Base-by-base conservation (phyloP, 306 rosid genomes). In the Acacia crassicarpa region DNA sequence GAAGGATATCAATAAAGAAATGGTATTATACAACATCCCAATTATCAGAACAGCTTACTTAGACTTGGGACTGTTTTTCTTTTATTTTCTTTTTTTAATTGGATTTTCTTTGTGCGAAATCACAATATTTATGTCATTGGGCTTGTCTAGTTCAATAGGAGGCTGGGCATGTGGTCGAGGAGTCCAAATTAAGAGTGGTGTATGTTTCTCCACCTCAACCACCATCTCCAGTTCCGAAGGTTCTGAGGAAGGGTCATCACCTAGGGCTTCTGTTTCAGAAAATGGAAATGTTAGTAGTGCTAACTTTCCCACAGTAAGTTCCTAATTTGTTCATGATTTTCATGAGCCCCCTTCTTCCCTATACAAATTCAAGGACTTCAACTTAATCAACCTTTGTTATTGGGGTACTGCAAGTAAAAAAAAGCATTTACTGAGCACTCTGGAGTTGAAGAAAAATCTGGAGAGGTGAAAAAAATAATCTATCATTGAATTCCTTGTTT, bases 201-300 rank as follows among this genome's bases (percentile, higher is more conserved):
- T 95, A 95, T 83, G 91, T 91, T 73, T 70, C 98, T 85, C 98
- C 98, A 53, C 96, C 94, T 69, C 98, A 91, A 63, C 98, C 99
- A 41, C 98, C 99, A 62, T 95, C 99, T 86, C 99, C 99, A 0
- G 99, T 95, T 14, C 91, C 14, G 99, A 95, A 89, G 99, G 92
- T 78, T 95, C 99, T 12, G 99, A 95, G 78, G 99, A 95, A 88
- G 98, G 96, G 43, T 95, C 97, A 30, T 95, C 99, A 13, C 99
- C 99, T 6, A 93, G 94, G 85, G 97, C 86, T 83, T 93, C 91
- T 78, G 58, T 92, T 84, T 88, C 97, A 8, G 99, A 95, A 84
- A 95, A 95, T 85, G 95, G 97, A 83, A 90, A 87, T 80, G 72
- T 30, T 74, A 86, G 72, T 66, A 88, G 87, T 78, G 22, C 90